Conservation (phyloP, 1,284 basidiomycete genomes). For the Wallemia hederae region DNA sequence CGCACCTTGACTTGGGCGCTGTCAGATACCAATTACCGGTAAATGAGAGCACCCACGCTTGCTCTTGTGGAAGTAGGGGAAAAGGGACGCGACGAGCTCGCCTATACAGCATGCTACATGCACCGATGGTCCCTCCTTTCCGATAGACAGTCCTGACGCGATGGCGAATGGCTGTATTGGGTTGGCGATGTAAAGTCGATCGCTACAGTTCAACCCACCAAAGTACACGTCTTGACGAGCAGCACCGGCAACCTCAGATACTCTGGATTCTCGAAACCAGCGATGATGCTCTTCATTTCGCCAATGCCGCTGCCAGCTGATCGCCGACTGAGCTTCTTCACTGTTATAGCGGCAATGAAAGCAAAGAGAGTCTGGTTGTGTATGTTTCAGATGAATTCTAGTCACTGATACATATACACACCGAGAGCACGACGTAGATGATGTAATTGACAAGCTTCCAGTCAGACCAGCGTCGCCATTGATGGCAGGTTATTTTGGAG, state of each 20-base stretch:
- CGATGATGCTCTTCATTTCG: conserved; percentile 95
- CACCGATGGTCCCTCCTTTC: conserved; percentile 94
- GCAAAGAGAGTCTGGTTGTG: conserved; percentile 36
- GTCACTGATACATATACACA: conserved; percentile 19
- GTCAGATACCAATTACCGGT: conserved; percentile 2
- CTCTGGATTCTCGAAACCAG: conserved; percentile 88
- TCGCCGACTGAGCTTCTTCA: conserved; percentile 64
- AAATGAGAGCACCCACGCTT: neutral
- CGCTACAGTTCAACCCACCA: conserved; percentile 26
- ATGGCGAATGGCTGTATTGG: conserved; percentile 60
- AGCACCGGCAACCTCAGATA: conserved; percentile 73
- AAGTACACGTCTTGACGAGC: conserved; percentile 61
- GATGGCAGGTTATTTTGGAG: conserved; percentile 77
- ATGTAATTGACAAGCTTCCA: conserved; percentile 46
- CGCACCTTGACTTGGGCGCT: conserved; percentile 50
- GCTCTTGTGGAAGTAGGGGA: conserved; percentile 14
- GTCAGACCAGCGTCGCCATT: conserved; percentile 69
- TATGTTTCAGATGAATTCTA: neutral
- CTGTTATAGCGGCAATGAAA: conserved; percentile 59
- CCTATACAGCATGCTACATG: conserved; percentile 91
- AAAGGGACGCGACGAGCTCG: conserved; percentile 51
- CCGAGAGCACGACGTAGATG: conserved; percentile 65
- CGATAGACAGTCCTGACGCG: conserved; percentile 83
- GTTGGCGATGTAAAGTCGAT: conserved; percentile 5
- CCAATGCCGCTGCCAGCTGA: conserved; percentile 95